A percentile compares a stretch with the other conserved stretches of the same genome.
Conservation (phyloP, 768 basidiomycete species). For the Calocybe cyanea region DNA sequence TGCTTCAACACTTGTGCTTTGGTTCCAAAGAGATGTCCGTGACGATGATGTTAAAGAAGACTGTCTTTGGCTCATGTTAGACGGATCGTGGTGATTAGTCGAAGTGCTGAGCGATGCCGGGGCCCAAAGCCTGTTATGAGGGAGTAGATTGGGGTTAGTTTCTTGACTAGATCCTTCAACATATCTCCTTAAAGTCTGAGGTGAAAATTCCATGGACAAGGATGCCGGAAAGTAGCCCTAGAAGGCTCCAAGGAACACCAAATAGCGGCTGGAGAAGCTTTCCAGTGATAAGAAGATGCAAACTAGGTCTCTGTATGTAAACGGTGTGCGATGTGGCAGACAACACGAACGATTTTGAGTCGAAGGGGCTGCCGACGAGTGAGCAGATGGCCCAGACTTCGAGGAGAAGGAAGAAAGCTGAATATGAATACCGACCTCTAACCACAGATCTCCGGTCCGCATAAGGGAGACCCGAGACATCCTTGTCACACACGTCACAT, state of each 20-base stretch:
- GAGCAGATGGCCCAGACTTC: constrained; percentile 7
- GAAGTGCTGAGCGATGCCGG: constrained; percentile 28
- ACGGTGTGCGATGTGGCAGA: background rate
- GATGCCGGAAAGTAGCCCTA: constrained; percentile 1
- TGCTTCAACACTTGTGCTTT: constrained; percentile 23
- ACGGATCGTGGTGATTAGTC: constrained; percentile 17
- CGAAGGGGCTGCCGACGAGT: background rate
- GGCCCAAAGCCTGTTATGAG: constrained; percentile 18
- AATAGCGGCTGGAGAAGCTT: constrained; percentile 5
- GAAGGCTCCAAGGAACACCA: constrained; percentile 5
- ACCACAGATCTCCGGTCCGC: constrained; percentile 20
- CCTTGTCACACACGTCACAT: constrained; percentile 17
- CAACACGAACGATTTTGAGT: background rate
- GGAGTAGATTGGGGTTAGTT: constrained; percentile 24
- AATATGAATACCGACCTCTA: constrained; percentile 4
- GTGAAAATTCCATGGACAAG: constrained; percentile 19
- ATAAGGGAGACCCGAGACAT: constrained; percentile 10
- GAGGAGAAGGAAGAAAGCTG: constrained; percentile 14
- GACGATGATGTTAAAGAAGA: constrained; percentile 28
- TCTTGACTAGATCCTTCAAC: constrained; percentile 22
- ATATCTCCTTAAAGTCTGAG: constrained; percentile 25
- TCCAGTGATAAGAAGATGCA: background rate
- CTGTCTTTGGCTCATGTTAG: constrained; percentile 26
- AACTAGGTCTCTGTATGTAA: background rate
- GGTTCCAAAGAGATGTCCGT: constrained; percentile 34